phyloP scores from a whole-genome alignment of 2,329 filamentous ascomycete genomes.

The Cordyceps cicadae region DNA sequence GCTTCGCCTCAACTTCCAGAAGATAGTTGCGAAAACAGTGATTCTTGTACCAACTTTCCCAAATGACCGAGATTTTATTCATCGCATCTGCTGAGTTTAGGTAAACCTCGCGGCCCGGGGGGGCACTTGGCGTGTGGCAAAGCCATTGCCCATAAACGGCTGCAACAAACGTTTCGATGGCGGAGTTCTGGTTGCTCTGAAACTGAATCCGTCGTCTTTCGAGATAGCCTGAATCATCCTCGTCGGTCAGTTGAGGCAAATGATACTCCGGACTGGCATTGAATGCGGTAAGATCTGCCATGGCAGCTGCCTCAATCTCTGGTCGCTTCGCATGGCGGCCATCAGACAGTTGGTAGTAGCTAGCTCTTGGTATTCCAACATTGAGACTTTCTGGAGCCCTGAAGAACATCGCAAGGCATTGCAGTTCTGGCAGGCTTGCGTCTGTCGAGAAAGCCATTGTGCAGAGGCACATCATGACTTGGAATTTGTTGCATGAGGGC shows the following conservation, averaged over 20 bases:
- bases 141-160: background rate
- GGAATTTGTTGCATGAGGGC: background rate
- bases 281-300: background rate
- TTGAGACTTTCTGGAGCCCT: background rate
- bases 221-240: background rate
- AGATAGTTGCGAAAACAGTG: background rate
- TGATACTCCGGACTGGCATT: background rate
- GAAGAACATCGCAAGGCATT: background rate
- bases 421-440: background rate
- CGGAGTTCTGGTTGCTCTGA: background rate
- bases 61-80: background rate
- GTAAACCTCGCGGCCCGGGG: too few species aligned
- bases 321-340: background rate
- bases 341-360: background rate
- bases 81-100: background rate
- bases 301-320: background rate
- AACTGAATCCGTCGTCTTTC: background rate
- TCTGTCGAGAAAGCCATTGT: background rate
- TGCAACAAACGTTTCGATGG: background rate
- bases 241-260: background rate
- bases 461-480: background rate
- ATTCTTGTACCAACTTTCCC: background rate
- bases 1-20: background rate
- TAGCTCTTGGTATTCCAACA: background rate
- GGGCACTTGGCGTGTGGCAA: background rate